Evolutionary conservation across 2,329 filamentous ascomycete genomes (phyloP).

Genomic region (Colletotrichum tamarilloi): DNA sequence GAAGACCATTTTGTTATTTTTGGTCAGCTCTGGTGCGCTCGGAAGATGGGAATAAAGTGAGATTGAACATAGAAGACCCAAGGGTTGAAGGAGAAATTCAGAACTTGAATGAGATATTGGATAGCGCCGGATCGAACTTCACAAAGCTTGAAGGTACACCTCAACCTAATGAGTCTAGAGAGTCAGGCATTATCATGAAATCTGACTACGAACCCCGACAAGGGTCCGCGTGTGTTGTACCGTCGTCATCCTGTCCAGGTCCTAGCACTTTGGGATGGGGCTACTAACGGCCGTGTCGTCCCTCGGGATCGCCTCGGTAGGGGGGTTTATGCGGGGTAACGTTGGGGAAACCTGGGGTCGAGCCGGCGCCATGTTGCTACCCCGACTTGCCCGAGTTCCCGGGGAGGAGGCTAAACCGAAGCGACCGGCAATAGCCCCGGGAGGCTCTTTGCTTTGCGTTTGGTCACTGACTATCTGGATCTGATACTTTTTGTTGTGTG

Average conservation of each 20-base stretch:
- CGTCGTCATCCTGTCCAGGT: neutral
- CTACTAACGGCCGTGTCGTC: conserved; percentile 8
- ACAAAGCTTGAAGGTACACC: neutral
- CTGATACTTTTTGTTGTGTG: neutral
- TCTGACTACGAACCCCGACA: neutral
- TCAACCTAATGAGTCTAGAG: neutral
- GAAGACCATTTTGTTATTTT: conserved; percentile 49
- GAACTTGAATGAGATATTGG: neutral
- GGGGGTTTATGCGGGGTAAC: conserved; percentile 23
- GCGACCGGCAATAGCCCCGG: conserved; percentile 11
- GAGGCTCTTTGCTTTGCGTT: neutral
- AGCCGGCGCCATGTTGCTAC: neutral
- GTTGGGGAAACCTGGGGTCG: conserved; percentile 14
- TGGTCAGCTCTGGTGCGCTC: neutral
- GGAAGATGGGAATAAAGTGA: neutral
- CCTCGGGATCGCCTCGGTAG: conserved; percentile 31
- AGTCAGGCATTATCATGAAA: neutral
- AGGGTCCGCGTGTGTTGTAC: neutral
- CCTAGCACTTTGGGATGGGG: neutral
- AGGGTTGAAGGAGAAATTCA: neutral
- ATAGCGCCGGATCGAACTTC: neutral
- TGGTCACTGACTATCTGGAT: neutral
- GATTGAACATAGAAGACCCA: neutral
- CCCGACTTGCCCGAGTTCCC: neutral
- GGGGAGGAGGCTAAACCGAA: neutral